These are phyloP conservation scores for Posidonia oceanica DNA, from an alignment of 116 monocot genomes.

Conservation along the genomic window DNA sequence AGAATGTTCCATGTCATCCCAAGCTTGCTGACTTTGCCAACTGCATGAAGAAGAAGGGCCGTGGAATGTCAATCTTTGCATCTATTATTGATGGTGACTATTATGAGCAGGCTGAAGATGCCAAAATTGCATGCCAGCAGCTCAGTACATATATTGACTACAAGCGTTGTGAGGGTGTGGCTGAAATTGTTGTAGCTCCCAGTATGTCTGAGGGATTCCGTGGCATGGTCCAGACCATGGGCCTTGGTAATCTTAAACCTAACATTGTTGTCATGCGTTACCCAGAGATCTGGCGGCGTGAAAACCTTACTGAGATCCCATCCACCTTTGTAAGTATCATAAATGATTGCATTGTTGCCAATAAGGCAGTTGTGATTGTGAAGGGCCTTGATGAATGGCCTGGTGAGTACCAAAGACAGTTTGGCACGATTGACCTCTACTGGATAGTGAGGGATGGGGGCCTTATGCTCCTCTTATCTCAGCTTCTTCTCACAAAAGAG, in stretches of 20 bases:
- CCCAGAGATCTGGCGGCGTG: constrained; percentile 92
- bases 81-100: constrained; percentile 92
- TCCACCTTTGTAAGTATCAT: constrained; percentile 90
- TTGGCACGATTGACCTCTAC: constrained; percentile 89
- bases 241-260: constrained; percentile 89
- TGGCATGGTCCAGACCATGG: constrained; percentile 92
- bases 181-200: constrained; percentile 90
- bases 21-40: constrained; percentile 98
- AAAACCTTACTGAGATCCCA: constrained; percentile 82
- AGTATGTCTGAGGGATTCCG: constrained; percentile 85
- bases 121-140: constrained; percentile 67
- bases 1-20: constrained; percentile 92
- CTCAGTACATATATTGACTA: constrained; percentile 85
- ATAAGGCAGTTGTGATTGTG: constrained; percentile 90
- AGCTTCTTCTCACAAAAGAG: constrained; percentile 84
- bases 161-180: constrained; percentile 89
- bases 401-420: constrained; percentile 88
- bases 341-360: constrained; percentile 93
- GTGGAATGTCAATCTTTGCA: constrained; percentile 90
- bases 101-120: constrained; percentile 74
- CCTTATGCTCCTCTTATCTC: constrained; percentile 87
- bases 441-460: constrained; percentile 98
- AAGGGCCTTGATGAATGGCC: constrained; percentile 99
- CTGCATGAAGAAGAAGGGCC: constrained; percentile 97
- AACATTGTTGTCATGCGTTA: constrained; percentile 97